Conservation (phyloP, 768 basidiomycete genomes). For the Suillus subaureus region DNA sequence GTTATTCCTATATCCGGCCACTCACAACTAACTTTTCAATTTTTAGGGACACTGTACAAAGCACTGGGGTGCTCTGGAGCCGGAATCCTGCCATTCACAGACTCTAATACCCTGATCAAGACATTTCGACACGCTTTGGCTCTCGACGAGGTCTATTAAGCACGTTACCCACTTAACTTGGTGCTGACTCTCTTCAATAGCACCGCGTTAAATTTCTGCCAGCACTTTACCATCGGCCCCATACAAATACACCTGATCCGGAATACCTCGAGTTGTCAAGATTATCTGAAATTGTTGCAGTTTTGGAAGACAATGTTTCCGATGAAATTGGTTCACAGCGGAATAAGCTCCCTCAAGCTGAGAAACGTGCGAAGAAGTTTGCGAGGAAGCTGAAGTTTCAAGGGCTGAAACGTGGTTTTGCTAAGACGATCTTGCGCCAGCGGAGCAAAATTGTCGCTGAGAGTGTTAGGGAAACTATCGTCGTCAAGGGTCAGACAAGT, state of each 20-base stretch:
- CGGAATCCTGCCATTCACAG: constrained; percentile 69
- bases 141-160: constrained; percentile 64
- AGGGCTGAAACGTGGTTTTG: neutral
- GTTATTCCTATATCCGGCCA: constrained; percentile 15
- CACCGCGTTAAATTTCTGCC: constrained; percentile 68
- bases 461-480: neutral
- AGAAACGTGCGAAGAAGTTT: constrained; percentile 5
- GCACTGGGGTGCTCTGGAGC: constrained; percentile 67
- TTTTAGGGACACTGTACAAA: constrained; percentile 75
- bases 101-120: constrained; percentile 61
- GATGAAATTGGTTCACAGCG: neutral
- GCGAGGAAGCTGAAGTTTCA: neutral
- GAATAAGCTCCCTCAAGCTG: constrained; percentile 2
- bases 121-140: constrained; percentile 78
- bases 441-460: neutral
- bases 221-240: constrained; percentile 56
- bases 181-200: constrained; percentile 36
- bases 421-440: neutral
- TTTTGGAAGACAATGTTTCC: neutral
- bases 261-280: constrained; percentile 23
- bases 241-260: constrained; percentile 28
- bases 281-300: neutral
- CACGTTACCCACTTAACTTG: neutral
- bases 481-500: constrained; percentile 1
- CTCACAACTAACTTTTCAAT: constrained; percentile 8